Evolutionary conservation across 768 basidiomycete genomes (phyloP).

Genomic region (Phylloporus scabripes): DNA sequence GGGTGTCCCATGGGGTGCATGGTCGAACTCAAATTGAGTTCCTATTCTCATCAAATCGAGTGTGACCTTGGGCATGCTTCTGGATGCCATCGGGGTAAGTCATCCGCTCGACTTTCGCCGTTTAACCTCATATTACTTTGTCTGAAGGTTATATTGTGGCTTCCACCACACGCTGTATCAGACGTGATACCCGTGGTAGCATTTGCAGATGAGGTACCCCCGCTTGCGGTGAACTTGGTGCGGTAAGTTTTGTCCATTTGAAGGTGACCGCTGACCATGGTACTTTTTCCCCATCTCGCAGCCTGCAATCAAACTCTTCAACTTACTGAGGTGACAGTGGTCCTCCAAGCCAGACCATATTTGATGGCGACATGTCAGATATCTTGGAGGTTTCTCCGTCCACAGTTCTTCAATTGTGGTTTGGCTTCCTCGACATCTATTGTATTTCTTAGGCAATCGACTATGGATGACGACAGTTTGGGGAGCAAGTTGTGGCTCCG

Average conservation of each 20-base stretch:
- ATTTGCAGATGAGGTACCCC: slow-evolving; percentile 16
- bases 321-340: too few species aligned
- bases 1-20: slow-evolving; percentile 30
- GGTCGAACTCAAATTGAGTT: slow-evolving; percentile 35
- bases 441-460: too few species aligned
- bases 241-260: slow-evolving; percentile 20
- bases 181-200: slow-evolving; percentile 26
- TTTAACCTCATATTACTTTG: not conserved
- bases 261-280: not conserved
- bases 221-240: slow-evolving; percentile 24
- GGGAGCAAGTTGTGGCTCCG: too few species aligned
- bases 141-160: slow-evolving; percentile 26
- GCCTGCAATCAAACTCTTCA: slow-evolving; percentile 31
- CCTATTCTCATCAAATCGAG: slow-evolving; percentile 35
- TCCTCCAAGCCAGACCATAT: too few species aligned
- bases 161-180: slow-evolving; percentile 27
- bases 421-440: too few species aligned
- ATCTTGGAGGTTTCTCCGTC: too few species aligned
- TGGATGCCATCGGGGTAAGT: slow-evolving; percentile 28
- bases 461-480: too few species aligned
- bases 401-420: too few species aligned
- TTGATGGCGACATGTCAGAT: too few species aligned
- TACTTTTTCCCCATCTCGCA: not conserved
- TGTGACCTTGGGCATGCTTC: slow-evolving; percentile 26
- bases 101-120: not conserved